These are phyloP conservation scores for Sicyos edulis DNA, from an alignment of 306 rosid genomes.

Conservation along the genomic window DNA sequence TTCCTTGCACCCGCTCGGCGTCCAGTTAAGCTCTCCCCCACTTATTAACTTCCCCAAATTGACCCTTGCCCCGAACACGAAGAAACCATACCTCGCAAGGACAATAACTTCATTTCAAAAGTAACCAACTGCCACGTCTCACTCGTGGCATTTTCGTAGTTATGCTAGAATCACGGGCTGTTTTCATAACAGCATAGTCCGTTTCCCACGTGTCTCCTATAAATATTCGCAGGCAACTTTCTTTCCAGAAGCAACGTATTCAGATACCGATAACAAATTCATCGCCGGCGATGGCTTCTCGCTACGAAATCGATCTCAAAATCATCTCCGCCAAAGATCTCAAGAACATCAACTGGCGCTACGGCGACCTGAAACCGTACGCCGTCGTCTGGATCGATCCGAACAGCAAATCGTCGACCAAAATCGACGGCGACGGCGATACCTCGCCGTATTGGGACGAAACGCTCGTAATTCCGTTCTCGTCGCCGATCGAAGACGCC, in stretches of 20 bases:
- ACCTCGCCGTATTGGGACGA: conserved; percentile 62
- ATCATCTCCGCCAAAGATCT: conserved; percentile 47
- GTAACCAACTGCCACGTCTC: not conserved
- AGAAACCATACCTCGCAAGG: not conserved
- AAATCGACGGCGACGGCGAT: conserved; percentile 53
- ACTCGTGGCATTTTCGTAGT: not conserved
- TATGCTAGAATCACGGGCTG: not conserved
- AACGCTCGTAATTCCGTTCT: conserved; percentile 43
- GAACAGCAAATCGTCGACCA: conserved; percentile 37
- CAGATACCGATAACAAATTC: not conserved
- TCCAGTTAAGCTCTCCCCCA: conserved; percentile 1
- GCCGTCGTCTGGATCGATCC: conserved; percentile 86
- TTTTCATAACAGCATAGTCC: not conserved
- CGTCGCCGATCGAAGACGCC: conserved; percentile 45
- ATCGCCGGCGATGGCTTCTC: conserved; percentile 40
- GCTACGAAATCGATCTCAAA: conserved; percentile 51
- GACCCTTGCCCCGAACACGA: not conserved
- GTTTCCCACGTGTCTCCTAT: not conserved
- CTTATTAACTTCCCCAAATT: not conserved
- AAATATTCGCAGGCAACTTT: not conserved
- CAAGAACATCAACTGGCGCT: conserved; percentile 87
- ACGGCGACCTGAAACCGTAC: conserved; percentile 58
- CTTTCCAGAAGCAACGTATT: not conserved
- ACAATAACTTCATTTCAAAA: not conserved
- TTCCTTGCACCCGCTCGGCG: too few species aligned